Evolutionary conservation across 1,139 yeast species (phyloP).

Genomic region (Yamadazyma sp.): DNA sequence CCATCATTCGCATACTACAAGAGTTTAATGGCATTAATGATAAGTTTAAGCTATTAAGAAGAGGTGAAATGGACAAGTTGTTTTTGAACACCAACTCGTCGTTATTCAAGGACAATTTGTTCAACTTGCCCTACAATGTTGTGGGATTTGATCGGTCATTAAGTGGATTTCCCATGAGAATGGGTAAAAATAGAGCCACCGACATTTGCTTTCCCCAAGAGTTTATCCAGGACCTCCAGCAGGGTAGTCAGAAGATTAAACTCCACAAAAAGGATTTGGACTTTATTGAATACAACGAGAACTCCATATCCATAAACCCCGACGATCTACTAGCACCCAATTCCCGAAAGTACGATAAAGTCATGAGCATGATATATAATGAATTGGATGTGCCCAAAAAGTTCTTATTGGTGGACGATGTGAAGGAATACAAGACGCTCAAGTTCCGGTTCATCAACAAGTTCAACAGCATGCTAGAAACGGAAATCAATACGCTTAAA

Average conservation of each 20-base stretch:
- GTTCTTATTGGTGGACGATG: constrained; percentile 28
- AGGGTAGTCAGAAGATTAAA: constrained; percentile 31
- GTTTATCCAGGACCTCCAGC: constrained; percentile 40
- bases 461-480: constrained; percentile 25
- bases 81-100: constrained; percentile 29
- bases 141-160: constrained; percentile 45
- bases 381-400: constrained; percentile 28
- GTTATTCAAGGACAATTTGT: constrained; percentile 30
- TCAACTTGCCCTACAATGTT: constrained; percentile 40
- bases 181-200: constrained; percentile 21
- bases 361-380: constrained; percentile 19
- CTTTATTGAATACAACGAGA: constrained; percentile 32
- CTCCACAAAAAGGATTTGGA: constrained; percentile 42
- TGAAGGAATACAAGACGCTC: constrained; percentile 31
- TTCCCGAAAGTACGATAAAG: constrained; percentile 8
- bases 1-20: constrained; percentile 31
- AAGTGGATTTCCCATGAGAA: constrained; percentile 40
- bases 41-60: constrained; percentile 36
- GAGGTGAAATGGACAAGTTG: constrained; percentile 34
- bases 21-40: constrained; percentile 37
- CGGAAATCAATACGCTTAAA: constrained; percentile 32
- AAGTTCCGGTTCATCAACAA: constrained; percentile 22
- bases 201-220: constrained; percentile 36
- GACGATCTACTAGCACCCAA: constrained; percentile 12
- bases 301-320: constrained; percentile 15